Conservation (phyloP, 768 basidiomycete species). For the Leccinum subgranulosum region DNA sequence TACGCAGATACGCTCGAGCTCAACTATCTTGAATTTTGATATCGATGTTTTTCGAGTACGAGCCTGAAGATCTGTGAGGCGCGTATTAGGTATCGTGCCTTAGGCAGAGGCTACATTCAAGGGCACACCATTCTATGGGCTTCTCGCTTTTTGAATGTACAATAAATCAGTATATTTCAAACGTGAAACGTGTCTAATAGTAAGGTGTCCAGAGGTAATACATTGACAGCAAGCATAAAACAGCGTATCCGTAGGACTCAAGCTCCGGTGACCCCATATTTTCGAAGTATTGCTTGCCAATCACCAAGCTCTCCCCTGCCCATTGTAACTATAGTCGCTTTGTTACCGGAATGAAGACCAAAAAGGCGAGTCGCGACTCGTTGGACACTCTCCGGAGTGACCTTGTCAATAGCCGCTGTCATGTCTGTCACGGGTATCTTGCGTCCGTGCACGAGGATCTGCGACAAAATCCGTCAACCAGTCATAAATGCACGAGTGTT, state of each 20-base stretch:
- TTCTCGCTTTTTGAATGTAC: background rate
- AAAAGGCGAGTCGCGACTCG: slow-evolving; percentile 78
- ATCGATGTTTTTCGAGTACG: background rate
- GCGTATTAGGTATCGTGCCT: background rate
- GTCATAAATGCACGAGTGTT: background rate
- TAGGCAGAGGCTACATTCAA: background rate
- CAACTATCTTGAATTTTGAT: background rate
- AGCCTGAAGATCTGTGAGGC: background rate
- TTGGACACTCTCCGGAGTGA: slow-evolving; percentile 66
- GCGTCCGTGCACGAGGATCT: slow-evolving; percentile 84
- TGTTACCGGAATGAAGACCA: slow-evolving; percentile 55
- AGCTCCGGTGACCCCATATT: slow-evolving; percentile 59
- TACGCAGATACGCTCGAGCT: background rate
- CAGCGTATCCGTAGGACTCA: slow-evolving; percentile 1
- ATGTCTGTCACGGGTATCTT: slow-evolving; percentile 89
- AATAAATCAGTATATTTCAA: background rate
- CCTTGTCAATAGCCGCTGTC: slow-evolving; percentile 79
- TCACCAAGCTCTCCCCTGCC: slow-evolving; percentile 76
- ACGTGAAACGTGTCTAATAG: background rate
- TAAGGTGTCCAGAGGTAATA: background rate
- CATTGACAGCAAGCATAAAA: background rate
- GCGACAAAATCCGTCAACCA: slow-evolving; percentile 4
- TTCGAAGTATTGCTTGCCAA: slow-evolving; percentile 58
- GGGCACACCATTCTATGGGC: background rate
- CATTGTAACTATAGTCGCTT: slow-evolving; percentile 80